A percentile compares a stretch with the other conserved stretches of the same genome.
Evolutionary conservation across 495 filamentous ascomycete genomes (phyloP).

Genomic region (Annulohypoxylon maeteangense): DNA sequence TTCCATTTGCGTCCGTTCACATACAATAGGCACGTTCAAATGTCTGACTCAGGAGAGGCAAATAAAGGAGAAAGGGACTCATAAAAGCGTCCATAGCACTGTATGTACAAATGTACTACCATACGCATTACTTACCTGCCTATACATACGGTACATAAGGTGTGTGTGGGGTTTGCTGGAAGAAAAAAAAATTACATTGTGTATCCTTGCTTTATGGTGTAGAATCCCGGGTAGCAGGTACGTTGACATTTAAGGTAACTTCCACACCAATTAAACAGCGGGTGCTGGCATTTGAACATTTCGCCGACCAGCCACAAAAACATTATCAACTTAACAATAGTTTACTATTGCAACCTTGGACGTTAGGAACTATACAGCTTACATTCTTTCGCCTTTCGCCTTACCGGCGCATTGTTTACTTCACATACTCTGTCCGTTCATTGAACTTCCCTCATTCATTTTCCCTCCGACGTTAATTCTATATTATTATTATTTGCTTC

Average conservation of each 20-base stretch:
- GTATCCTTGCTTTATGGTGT: neutral
- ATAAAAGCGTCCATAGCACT: neutral
- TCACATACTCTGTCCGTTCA: conserved; percentile 30
- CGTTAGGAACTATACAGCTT: conserved; percentile 21
- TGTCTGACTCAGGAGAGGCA: conserved; percentile 35
- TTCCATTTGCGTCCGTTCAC: conserved; percentile 19
- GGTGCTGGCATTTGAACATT: conserved; percentile 27
- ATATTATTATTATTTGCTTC: neutral
- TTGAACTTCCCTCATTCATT: conserved; percentile 19
- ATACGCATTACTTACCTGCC: neutral
- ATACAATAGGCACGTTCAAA: neutral
- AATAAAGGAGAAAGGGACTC: conserved; percentile 24
- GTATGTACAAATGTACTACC: neutral
- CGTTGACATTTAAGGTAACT: conserved; percentile 3
- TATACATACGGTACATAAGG: neutral
- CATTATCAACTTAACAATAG: neutral
- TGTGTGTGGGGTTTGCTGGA: neutral
- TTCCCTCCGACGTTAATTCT: conserved; percentile 11
- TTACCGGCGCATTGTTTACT: conserved; percentile 40
- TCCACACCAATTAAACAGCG: conserved; percentile 13
- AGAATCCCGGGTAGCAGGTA: conserved; percentile 29
- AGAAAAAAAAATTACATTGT: conserved; percentile 6
- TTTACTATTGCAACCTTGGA: conserved; percentile 11
- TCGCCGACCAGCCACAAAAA: conserved; percentile 37
- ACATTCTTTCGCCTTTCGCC: conserved; percentile 40